Evolutionary conservation across 2,329 filamentous ascomycete genomes (phyloP), one percentile per base, ranked within the genome.

Genomic region (Fusarium foetens): DNA sequence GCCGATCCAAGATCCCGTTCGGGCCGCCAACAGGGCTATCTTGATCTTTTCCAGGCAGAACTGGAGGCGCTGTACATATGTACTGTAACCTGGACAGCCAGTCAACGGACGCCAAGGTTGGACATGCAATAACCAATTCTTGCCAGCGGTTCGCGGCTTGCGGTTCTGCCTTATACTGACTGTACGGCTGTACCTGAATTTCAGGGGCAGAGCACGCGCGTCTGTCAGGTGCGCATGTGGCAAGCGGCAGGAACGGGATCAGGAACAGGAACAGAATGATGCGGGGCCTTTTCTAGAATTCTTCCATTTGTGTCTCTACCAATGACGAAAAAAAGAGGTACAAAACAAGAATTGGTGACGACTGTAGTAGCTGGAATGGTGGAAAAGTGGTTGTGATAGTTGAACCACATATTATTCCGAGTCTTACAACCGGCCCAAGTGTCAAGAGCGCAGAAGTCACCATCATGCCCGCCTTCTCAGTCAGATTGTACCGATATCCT

Each of bases 221-320:
- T 64, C 58, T 70, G 43, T 45, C 63, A 68, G 45, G 63, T 60
- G 52, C 46, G 63, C 41, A 67, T 66, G 54, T 66, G 66, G 66
- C 66, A 67, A 59, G 61, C 57, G 63, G 54, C 72, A 70, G 65
- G 68, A 66, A 74, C 71, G 60, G 70, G 60, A 74, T 63, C 72
- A 68, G 72, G 71, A 65, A 74, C 71, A 60, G 68, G 65, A 73
- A 66, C 72, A 70, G 70, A 58, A 57, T 60, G 63, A 60, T 71
- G 74, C 74, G 72, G 74, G 74, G 72, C 57, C 63, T 70, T 58
- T 76, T 77, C 75, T 76, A 76, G 75, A 76, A 76, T 31, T 52
- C 42, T 76, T 76, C 75, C 65, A 76, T 74, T 59, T 55, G 58
- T 43, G 60, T 42, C 21, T 63, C 60, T 66, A 60, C 63, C 70